Conservation (phyloP, 768 basidiomycete species). For the Phaeolepiota aurea region DNA sequence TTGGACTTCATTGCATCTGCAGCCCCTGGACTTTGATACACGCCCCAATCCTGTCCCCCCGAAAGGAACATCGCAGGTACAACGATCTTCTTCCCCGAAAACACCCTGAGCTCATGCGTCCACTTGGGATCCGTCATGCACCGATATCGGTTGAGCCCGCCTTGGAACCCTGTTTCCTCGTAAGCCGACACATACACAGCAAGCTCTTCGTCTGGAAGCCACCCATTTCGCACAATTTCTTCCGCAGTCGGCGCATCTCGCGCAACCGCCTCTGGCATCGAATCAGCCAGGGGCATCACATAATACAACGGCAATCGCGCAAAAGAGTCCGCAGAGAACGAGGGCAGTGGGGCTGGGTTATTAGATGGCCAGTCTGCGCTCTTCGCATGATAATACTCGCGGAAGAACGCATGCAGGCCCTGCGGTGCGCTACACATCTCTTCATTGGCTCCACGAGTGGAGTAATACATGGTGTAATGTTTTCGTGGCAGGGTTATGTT, state of each 20-base stretch:
- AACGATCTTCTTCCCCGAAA: slow-evolving; percentile 34
- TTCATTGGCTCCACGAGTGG: slow-evolving; percentile 33
- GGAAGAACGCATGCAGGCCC: slow-evolving; percentile 39
- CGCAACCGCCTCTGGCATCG: slow-evolving; percentile 42
- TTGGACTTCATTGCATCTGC: slow-evolving; percentile 33
- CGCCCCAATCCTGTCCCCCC: slow-evolving; percentile 53
- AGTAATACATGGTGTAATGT: slow-evolving; percentile 48
- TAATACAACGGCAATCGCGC: slow-evolving; percentile 49
- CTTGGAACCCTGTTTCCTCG: slow-evolving; percentile 49
- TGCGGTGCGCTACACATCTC: slow-evolving; percentile 35
- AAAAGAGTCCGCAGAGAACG: slow-evolving; percentile 22
- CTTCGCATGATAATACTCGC: slow-evolving; percentile 50
- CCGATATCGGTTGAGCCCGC: slow-evolving; percentile 54
- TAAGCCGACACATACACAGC: slow-evolving; percentile 42
- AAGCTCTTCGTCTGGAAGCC: slow-evolving; percentile 44
- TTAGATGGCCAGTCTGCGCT: slow-evolving; percentile 45
- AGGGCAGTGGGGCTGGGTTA: slow-evolving; percentile 26
- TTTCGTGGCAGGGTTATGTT: slow-evolving; percentile 42
- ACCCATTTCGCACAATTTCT: slow-evolving; percentile 21
- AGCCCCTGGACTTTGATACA: slow-evolving; percentile 44
- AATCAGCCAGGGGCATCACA: slow-evolving; percentile 45
- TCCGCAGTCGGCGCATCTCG: slow-evolving; percentile 22
- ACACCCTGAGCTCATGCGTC: slow-evolving; percentile 32
- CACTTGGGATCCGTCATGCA: slow-evolving; percentile 24
- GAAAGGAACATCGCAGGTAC: slow-evolving; percentile 52